phyloP scores from a whole-genome alignment of 768 basidiomycete genomes.

The Suillus hirtellus region DNA sequence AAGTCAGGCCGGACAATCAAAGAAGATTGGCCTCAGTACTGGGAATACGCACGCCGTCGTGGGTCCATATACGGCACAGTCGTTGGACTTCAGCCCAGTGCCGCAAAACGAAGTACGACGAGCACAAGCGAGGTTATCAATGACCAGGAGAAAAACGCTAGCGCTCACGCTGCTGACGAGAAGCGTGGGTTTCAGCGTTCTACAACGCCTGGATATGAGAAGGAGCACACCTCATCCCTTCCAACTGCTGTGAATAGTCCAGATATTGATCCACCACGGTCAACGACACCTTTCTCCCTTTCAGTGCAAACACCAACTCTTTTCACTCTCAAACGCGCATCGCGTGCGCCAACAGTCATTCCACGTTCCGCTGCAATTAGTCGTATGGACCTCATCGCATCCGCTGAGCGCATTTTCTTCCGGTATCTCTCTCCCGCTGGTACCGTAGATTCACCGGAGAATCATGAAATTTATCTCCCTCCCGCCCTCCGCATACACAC shows the following conservation, averaged over 20 bases:
- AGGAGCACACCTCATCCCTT: conserved; percentile 45
- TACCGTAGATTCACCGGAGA: no score
- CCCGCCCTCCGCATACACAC: conserved; percentile 26
- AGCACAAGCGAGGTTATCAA: conserved; percentile 73
- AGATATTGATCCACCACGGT: conserved; percentile 54
- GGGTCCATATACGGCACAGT: conserved; percentile 94
- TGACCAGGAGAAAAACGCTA: conserved; percentile 70
- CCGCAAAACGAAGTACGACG: conserved; percentile 75
- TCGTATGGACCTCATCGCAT: no score
- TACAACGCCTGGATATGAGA: conserved; percentile 38
- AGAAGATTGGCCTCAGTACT: conserved; percentile 99
- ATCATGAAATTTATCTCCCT: no score
- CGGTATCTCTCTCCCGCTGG: no score
- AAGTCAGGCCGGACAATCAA: conserved; percentile 91
- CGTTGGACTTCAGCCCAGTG: conserved; percentile 66
- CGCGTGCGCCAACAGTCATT: conserved; percentile 91
- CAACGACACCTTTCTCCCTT: conserved; percentile 78
- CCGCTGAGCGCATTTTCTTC: no score
- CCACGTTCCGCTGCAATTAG: no score
- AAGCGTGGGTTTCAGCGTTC: conserved; percentile 53
- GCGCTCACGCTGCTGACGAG: conserved; percentile 48
- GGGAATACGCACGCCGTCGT: conserved; percentile 87
- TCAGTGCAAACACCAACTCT: conserved; percentile 75
- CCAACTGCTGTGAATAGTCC: conserved; percentile 40
- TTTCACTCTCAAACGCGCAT: conserved; percentile 74